Evolutionary conservation across 352 stramenopile species (phyloP).

Genomic region (Thraustochytrium sp.): DNA sequence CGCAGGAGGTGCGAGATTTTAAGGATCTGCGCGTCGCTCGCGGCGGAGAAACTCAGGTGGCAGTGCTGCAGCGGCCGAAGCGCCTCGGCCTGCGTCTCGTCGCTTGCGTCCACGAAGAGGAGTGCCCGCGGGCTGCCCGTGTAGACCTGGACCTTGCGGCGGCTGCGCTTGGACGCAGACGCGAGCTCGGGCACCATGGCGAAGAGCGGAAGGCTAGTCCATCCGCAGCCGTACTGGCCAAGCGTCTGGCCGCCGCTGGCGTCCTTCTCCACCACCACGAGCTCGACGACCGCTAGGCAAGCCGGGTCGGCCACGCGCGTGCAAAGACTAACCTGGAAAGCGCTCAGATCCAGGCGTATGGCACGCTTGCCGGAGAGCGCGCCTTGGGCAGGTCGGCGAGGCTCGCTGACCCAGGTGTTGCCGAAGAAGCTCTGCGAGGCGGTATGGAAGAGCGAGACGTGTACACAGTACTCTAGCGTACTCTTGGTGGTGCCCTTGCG

Average conservation of each 20-base stretch:
- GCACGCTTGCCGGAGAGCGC: background rate
- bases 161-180: background rate
- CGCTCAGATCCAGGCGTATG: constrained; percentile 47
- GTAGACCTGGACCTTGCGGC: constrained; percentile 7
- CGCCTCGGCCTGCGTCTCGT: background rate
- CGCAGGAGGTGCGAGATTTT: constrained; percentile 62
- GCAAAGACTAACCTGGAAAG: constrained; percentile 57
- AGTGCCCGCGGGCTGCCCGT: background rate
- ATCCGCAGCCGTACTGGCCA: constrained; percentile 78
- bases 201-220: constrained; percentile 82
- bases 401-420: constrained; percentile 73
- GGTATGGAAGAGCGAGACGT: constrained; percentile 79
- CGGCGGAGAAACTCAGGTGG: constrained; percentile 65
- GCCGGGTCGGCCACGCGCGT: constrained; percentile 74
- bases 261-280: constrained; percentile 80
- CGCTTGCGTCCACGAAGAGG: background rate
- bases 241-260: constrained; percentile 60
- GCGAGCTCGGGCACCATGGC: constrained; percentile 44
- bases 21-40: constrained; percentile 60
- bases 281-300: constrained; percentile 82
- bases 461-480: constrained; percentile 63
- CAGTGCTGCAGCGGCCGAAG: constrained; percentile 52
- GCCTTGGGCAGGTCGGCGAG: background rate
- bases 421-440: constrained; percentile 78
- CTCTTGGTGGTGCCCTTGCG: constrained; percentile 47